Evolutionary conservation across 257 asterid genomes (phyloP).

Genomic region (Penstemon eatonii): DNA sequence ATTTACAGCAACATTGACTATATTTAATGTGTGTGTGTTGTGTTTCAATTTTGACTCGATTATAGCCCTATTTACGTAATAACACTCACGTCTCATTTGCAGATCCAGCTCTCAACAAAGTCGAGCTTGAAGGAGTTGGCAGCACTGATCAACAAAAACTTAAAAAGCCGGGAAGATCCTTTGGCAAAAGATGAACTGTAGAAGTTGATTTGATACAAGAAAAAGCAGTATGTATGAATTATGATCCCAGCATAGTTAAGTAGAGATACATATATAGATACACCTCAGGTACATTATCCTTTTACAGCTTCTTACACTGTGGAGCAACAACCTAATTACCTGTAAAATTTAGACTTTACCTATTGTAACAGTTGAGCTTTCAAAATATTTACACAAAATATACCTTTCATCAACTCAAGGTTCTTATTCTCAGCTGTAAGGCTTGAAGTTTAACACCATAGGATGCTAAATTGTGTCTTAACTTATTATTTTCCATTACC

Average conservation of each 20-base stretch:
- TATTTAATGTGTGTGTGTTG: background rate
- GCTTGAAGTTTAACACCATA: too few relatives aligned
- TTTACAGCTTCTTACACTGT: conserved; percentile 14
- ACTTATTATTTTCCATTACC: too few relatives aligned
- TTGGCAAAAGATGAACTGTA: conserved; percentile 72
- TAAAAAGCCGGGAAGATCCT: conserved; percentile 47
- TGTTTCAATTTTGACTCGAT: background rate
- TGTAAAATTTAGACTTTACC: conserved; percentile 20
- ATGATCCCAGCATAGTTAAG: conserved; percentile 9
- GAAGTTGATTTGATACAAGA: conserved; percentile 17
- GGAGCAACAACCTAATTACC: conserved; percentile 11
- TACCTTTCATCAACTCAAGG: background rate
- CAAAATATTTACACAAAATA: background rate
- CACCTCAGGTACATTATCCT: conserved; percentile 7
- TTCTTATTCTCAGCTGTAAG: background rate
- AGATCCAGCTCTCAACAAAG: conserved; percentile 66
- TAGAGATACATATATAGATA: conserved; percentile 7
- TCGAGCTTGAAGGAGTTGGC: conserved; percentile 77
- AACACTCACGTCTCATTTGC: conserved; percentile 20
- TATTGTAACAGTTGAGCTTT: background rate
- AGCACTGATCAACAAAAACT: conserved; percentile 61
- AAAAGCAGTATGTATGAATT: background rate
- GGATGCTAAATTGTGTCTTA: too few relatives aligned
- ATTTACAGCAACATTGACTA: background rate
- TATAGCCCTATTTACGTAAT: conserved; percentile 1